Evolutionary conservation across 257 asterid genomes (phyloP), one percentile per base, ranked within the genome.

Genomic region (Euphrasia confusa): DNA sequence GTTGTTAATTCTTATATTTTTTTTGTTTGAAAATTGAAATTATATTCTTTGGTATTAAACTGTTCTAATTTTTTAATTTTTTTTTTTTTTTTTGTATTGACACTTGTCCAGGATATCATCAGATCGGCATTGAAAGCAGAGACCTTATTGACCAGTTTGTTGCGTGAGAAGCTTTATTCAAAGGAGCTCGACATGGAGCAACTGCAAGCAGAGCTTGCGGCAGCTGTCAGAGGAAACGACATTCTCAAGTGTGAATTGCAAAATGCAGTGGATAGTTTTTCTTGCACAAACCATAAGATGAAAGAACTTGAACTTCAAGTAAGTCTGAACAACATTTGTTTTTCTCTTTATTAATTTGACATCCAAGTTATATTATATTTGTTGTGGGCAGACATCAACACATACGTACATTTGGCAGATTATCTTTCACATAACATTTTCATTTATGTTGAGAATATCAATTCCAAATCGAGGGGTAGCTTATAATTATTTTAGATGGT

Each of bases 301-400:
- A 90, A 94, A 77, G 95, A 87, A 47, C 82, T 85, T 44, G 96
- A 90, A 66, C 87, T 90, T 77, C 93, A 89, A 89, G 99, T 85
- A 70, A 74, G 63, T 35, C 65, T 17, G 40, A 59, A 54, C 70
- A 53, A 14, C 4, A 48, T 48, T 48, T 48, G 18, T 2, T 45
- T 45, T 1, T 4, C 60, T 27, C 7, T 30, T 37, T 61, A 44
- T 45, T 37, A 35, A 52, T 44, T 11, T 7, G 33, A 8, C 45
- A 30, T 57, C 30, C 15, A 26, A 32, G 3, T 30, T 42, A 7
- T 54, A 0, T 45, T 30, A 17, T 42, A 40, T 54, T 54, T 55
- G 39, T 33, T 33, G 32, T 55, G n/a, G 45, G 56, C 70, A 58
- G 9, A 27, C 47, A 33, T 58, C 42, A 14, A 8, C 35, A 32